Conservation (phyloP, 495 filamentous ascomycete genomes). For the Aspergillus affinis region DNA sequence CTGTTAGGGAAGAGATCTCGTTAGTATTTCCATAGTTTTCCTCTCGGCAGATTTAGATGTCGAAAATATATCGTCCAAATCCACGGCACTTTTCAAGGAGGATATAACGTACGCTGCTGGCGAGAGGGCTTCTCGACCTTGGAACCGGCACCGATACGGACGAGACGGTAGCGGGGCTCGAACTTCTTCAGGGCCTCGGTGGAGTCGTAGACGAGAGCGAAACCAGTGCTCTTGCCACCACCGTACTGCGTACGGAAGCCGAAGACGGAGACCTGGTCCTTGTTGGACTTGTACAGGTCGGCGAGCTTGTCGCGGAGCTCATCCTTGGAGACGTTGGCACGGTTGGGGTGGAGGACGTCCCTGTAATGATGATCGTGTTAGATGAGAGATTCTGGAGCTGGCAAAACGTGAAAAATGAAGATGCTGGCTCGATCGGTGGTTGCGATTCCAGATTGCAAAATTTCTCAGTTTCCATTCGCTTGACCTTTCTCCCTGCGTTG, state of each 20-base stretch:
- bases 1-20: conserved; percentile 53
- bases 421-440: conserved; percentile 2
- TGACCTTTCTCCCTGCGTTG: neutral
- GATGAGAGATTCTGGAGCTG: neutral
- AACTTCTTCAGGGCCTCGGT: conserved; percentile 98
- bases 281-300: conserved; percentile 94
- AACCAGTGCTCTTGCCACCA: conserved; percentile 99
- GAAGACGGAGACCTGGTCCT: conserved; percentile 96
- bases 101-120: conserved; percentile 99
- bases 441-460: conserved; percentile 7
- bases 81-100: too few relatives aligned
- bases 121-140: conserved; percentile 96
- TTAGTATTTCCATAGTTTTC: too few relatives aligned
- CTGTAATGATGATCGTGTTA: conserved; percentile 42
- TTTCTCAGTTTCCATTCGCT: neutral
- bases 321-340: conserved; percentile 97
- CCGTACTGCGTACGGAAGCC: conserved; percentile 98
- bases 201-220: conserved; percentile 97
- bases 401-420: conserved; percentile 30
- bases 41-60: too few relatives aligned
- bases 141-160: conserved; percentile 82
- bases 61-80: too few relatives aligned
- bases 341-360: conserved; percentile 98
- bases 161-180: conserved; percentile 95
- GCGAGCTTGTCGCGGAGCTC: conserved; percentile 94